These are phyloP conservation scores for Fusarium graminum DNA, from an alignment of 2,329 filamentous ascomycete species.

Conservation along the genomic window DNA sequence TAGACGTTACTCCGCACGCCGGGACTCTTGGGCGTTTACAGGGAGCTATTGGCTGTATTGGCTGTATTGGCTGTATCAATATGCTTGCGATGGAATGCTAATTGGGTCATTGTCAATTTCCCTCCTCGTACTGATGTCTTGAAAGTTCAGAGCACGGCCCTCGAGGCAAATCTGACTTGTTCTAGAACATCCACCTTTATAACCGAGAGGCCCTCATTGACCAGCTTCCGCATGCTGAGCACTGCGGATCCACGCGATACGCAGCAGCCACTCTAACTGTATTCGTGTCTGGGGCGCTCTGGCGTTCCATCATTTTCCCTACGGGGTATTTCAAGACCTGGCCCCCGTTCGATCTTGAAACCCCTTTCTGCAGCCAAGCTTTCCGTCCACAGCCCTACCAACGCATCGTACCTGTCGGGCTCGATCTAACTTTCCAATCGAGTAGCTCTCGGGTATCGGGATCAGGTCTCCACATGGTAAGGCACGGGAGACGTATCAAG, in stretches of 20 bases:
- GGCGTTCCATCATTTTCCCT: slow-evolving; percentile 19
- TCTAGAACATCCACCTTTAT: slow-evolving; percentile 10
- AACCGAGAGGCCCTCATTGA: background rate
- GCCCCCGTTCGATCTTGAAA: slow-evolving; percentile 15
- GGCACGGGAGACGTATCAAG: slow-evolving; percentile 36
- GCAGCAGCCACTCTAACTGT: slow-evolving; percentile 11
- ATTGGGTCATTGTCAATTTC: background rate
- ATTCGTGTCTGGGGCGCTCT: slow-evolving; percentile 8
- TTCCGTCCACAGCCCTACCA: slow-evolving; percentile 13
- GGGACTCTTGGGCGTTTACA: background rate
- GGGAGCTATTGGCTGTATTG: background rate
- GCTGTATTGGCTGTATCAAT: background rate
- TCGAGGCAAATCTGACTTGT: background rate
- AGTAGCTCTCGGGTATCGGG: background rate
- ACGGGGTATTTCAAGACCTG: slow-evolving; percentile 32
- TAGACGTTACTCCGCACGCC: background rate
- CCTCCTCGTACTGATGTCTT: background rate
- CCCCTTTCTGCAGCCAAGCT: slow-evolving; percentile 8
- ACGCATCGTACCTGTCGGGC: background rate
- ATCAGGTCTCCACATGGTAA: slow-evolving; percentile 15
- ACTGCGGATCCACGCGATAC: background rate
- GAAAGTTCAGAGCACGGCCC: background rate
- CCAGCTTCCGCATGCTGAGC: background rate
- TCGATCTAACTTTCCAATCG: background rate
- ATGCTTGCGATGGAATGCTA: background rate